Base-by-base conservation (phyloP, 1,139 yeast genomes). In the Pichia sp. region DNA sequence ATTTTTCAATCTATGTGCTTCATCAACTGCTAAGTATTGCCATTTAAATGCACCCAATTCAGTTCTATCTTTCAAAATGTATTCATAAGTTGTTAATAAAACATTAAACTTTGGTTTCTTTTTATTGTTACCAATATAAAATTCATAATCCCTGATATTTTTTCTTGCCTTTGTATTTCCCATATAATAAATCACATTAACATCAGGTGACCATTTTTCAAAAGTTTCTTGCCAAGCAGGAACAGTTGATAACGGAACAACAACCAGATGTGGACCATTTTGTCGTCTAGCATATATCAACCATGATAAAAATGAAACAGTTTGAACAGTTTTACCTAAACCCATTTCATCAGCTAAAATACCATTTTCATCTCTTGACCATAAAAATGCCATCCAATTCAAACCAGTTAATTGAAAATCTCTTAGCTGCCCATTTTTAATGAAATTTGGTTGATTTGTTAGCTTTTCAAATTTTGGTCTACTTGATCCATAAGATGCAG, bases 161-260 rank as follows among this genome's bases (percentile, higher is more conserved):
- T 80, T 79, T 64, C 99, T 81, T 1, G 98, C 85, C 64, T 83
- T 81, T 39, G 95, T 84, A 67, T 95, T 95, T 49, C 99, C 99
- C 73, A 91, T 77, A 65, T 93, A 93, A 63, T 89, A 89, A 57
- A 93, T 81, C 69, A 93, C 88, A 67, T 95, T 93, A 55, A 95
- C 76, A 67, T 91, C 99, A 2, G 99, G 98, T 0, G 99, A 81
- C 99, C 99, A 95, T 64, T 84, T 81, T 63, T 93, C 99, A 69
- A 95, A 87, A 3, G 99, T 95, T 65, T 95, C 99, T 71, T 93
- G 98, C 99, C 99, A 95, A 0, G 99, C 96, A 1, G 98, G 97
- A 53, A 95, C 83, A 0, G 99, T 95, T 1, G 96, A 88, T 57
- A 95, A 74, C 0, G 99, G 99, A 13, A 95, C 99, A 41, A 95